These are phyloP conservation scores for Shiraia sp. DNA, from an alignment of 2,329 filamentous ascomycete species.

Conservation along the genomic window DNA sequence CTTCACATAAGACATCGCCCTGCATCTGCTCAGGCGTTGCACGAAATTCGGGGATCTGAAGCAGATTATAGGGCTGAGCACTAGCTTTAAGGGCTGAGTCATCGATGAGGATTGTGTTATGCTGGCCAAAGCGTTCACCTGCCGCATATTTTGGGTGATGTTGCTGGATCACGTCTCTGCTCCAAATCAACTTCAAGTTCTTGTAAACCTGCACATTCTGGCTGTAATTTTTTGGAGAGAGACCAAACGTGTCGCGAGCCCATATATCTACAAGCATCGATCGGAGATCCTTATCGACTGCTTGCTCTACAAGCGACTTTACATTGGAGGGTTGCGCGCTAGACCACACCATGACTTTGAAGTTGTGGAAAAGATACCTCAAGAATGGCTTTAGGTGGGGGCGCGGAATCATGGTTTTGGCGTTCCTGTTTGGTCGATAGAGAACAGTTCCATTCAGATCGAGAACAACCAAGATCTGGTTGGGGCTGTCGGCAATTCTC, in stretches of 20 bases:
- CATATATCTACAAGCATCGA: conserved; percentile 69
- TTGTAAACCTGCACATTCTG: conserved; percentile 87
- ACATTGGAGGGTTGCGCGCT: conserved; percentile 79
- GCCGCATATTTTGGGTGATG: conserved; percentile 47
- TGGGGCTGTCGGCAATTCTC: conserved; percentile 49
- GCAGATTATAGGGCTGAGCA: conserved; percentile 80
- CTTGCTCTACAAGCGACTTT: conserved; percentile 63
- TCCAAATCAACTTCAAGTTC: conserved; percentile 75
- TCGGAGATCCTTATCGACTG: conserved; percentile 63
- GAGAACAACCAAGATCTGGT: conserved; percentile 77
- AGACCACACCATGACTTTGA: conserved; percentile 88
- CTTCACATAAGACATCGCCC: conserved; percentile 52
- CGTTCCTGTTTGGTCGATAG: conserved; percentile 61
- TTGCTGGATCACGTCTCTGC: conserved; percentile 47
- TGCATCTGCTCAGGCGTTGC: conserved; percentile 49
- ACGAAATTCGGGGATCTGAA: conserved; percentile 78
- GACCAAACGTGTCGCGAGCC: conserved; percentile 75
- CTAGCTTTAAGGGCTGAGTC: conserved; percentile 80
- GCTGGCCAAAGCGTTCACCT: conserved; percentile 68
- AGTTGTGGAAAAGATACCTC: conserved; percentile 71
- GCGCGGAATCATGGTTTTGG: conserved; percentile 64
- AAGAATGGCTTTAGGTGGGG: conserved; percentile 73
- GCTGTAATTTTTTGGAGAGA: conserved; percentile 67
- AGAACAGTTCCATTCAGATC: conserved; percentile 94
- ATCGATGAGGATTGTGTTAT: conserved; percentile 88